Evolutionary conservation across 164 flowering plant species (phyloP).

Genomic region (Pachysandra terminalis): DNA sequence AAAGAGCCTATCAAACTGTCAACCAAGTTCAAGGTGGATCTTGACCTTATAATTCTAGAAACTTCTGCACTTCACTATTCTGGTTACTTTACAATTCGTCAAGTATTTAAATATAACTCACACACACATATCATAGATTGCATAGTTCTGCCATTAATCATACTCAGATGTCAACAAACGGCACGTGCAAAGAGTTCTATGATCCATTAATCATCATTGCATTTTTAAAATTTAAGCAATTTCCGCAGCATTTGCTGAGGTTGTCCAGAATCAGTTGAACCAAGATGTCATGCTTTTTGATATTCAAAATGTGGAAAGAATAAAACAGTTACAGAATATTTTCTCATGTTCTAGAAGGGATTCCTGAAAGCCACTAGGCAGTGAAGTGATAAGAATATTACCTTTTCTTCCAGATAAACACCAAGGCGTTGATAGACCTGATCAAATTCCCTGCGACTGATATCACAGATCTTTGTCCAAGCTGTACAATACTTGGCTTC

Average conservation of each 20-base stretch:
- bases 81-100: too few species aligned
- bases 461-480: constrained; percentile 89
- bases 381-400: constrained; percentile 17
- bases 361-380: not conserved
- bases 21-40: too few species aligned
- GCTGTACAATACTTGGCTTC: constrained; percentile 64
- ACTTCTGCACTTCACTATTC: too few species aligned
- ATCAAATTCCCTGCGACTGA: constrained; percentile 78
- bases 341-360: not conserved
- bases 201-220: not conserved
- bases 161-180: not conserved
- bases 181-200: not conserved
- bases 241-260: not conserved
- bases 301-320: not conserved
- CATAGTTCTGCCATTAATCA: too few species aligned
- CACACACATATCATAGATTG: too few species aligned
- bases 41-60: too few species aligned
- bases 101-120: too few species aligned
- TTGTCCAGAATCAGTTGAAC: not conserved
- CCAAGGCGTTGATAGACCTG: constrained; percentile 80
- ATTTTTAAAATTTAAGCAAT: not conserved
- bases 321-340: not conserved
- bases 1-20: too few species aligned
- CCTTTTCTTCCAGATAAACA: constrained; percentile 91
- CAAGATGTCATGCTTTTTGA: too few species aligned